Evolutionary conservation across 1,139 yeast species (phyloP).

Genomic region (Candida sp.): DNA sequence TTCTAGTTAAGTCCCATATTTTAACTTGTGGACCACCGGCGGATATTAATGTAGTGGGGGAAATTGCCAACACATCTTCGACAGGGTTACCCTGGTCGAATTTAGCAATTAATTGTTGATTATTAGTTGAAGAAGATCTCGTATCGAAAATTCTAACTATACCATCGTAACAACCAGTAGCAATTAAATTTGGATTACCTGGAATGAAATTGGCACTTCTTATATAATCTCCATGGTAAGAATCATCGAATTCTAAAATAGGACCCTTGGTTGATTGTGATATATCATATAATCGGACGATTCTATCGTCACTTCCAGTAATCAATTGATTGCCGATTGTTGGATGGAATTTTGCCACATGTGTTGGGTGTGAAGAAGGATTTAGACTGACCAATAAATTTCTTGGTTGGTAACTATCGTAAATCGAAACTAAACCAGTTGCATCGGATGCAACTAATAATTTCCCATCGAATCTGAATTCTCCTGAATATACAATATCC

Average conservation of each 20-base stretch:
- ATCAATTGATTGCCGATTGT: slow-evolving; percentile 65
- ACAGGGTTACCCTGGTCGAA: slow-evolving; percentile 58
- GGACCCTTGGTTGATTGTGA: slow-evolving; percentile 69
- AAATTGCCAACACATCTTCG: slow-evolving; percentile 79
- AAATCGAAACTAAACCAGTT: slow-evolving; percentile 79
- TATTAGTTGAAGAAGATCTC: slow-evolving; percentile 34
- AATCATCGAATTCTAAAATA: slow-evolving; percentile 59
- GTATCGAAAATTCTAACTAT: slow-evolving; percentile 83
- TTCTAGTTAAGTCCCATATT: slow-evolving; percentile 90
- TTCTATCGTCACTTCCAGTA: slow-evolving; percentile 90
- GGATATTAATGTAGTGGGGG: slow-evolving; percentile 74
- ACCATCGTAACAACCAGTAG: slow-evolving; percentile 97
- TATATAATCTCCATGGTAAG: slow-evolving; percentile 80
- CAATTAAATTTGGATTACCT: slow-evolving; percentile 65
- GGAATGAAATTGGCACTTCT: slow-evolving; percentile 82
- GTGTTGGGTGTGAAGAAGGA: slow-evolving; percentile 86
- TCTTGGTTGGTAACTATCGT: slow-evolving; percentile 77
- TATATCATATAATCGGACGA: slow-evolving; percentile 85
- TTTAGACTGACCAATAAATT: slow-evolving; percentile 73
- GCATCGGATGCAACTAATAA: slow-evolving; percentile 87
- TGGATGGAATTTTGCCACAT: slow-evolving; percentile 91
- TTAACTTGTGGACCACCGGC: slow-evolving; percentile 89
- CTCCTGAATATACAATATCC: slow-evolving; percentile 86
- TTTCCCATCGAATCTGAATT: slow-evolving; percentile 79
- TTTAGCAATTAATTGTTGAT: slow-evolving; percentile 31